Conservation (phyloP, 1,284 basidiomycete species). For the Coriolopsis trogii region DNA sequence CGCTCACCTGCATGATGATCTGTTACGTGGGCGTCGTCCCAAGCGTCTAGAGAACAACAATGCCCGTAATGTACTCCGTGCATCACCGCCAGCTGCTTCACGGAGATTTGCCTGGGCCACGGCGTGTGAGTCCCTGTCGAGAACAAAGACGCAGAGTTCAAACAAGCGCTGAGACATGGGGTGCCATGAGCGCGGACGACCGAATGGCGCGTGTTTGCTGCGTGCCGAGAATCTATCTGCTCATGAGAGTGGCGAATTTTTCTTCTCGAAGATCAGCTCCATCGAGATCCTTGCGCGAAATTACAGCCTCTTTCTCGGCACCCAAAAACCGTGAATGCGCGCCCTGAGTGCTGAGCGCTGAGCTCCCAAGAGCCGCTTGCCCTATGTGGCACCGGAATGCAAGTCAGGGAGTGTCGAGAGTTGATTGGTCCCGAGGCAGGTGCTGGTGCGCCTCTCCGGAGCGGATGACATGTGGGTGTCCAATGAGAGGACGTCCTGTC, state of each 20-base stretch:
- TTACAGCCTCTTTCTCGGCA: background rate
- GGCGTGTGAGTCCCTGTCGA: conserved; percentile 7
- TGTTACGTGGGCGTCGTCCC: no score
- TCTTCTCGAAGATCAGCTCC: conserved; percentile 13
- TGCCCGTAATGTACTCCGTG: no score
- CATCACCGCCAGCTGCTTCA: conserved; percentile 1
- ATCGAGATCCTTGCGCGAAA: conserved; percentile 10
- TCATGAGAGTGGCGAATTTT: background rate
- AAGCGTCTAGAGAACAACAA: no score
- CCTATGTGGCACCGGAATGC: background rate
- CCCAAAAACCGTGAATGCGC: background rate
- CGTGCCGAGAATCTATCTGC: conserved; percentile 1
- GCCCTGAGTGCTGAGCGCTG: background rate
- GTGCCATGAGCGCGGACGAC: background rate
- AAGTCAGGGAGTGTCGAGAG: background rate
- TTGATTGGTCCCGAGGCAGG: no score
- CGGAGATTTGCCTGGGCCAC: background rate
- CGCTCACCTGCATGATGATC: no score
- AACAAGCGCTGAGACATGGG: background rate
- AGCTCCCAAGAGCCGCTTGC: background rate
- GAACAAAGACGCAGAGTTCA: conserved; percentile 1
- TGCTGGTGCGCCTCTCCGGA: no score
- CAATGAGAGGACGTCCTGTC: background rate
- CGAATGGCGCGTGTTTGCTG: conserved; percentile 6
- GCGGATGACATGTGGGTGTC: no score